Base-by-base conservation (phyloP, 1,284 basidiomycete species). In the Gastroboletus turbinatus region DNA sequence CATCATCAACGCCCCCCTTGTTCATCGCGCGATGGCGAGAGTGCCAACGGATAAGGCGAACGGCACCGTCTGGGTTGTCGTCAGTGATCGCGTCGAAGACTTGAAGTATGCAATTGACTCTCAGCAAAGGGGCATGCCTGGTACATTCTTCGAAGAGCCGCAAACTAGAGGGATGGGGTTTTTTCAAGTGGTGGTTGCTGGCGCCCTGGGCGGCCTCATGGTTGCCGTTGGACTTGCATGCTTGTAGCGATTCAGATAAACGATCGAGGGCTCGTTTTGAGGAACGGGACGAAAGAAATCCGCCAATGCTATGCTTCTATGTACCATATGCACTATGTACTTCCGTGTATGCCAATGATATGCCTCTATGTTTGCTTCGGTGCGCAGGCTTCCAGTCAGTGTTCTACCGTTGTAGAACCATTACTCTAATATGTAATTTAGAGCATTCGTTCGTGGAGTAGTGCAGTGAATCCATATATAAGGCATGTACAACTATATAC, bases 51-150 rank as follows among this genome's bases (percentile, higher is more conserved):
- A 67, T 21, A 56, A 50, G 29, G 55, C 50, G 6, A 46, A 56
- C 17, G 56, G 47, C 21, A 73, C 70, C 4, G 65, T 65, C n/a
- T 70, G 72, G 69, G 68, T 70, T 44, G 53, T 74, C 48, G 58
- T 74, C 51, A 73, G 69, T 29, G 70, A 74, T 43, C 51, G 60
- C n/a, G 36, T 68, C 23, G 71, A 73, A 57, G 71, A 73, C 50
- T 59, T 70, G 53, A 64, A 61, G 47, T 71, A 70, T 23, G 71
- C 71, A 16, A 54, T 70, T 38, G 68, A 70, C 53, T 71, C 68
- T 35, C 68, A 70, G 46, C 69, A 66, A 46, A 59, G 56, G 9
- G 62, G 66, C 5, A 73, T 70, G 70, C 68, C 71, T 23, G 72
- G 72, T 25, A 66, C 54, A 21, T 55, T 68, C 44, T 66, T 68